Base-by-base conservation (phyloP, 2,329 filamentous ascomycete species). In the Diaporthe aspalathi region DNA sequence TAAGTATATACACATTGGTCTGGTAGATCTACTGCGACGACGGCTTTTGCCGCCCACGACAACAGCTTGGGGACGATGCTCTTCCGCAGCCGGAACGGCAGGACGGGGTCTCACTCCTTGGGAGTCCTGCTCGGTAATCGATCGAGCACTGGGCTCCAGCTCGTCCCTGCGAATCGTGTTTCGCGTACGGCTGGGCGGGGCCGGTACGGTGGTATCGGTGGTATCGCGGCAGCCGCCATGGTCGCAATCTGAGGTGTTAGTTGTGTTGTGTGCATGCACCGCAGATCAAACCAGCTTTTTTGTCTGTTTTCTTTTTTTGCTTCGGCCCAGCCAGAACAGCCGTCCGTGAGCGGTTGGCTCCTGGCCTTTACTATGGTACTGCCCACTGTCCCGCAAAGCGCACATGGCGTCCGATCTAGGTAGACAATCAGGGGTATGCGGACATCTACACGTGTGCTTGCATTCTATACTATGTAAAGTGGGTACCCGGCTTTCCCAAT, bases 221-320 rank as follows among this genome's bases (percentile, higher is more conserved):
- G 12, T 47, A 49, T 65, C 45, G 60, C 45, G 27, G 43, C 45
- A 38, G 43, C 60, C 60, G 60, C 60, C 60, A 38, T 38, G 60
- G 60, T 65, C 50, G 60, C 60, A 65, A 38, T 38, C 45, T 50
- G 43, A 20, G 20, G 60, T 32, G 11, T 8, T 50, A 9, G 32
- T 9, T 35, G 32, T 38, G 60, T 65, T 24, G 45, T 65, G 60
- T 50, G 60, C 45, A 65, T 65, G 60, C 60, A 65, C 45, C 29
- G 60, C 17, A 50, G 60, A 65, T 65, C 60, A 65, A 65, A 50
- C 60, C 43, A 38, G 27, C 60, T 65, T 38, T 63, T 65, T 38
- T n/a, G 17, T 49, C 45, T 63, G 17, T 49, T 47, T 35, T 35
- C 40, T 16, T 47, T 47, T 47, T 47, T 62, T 16, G 40, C 24